Conservation (phyloP, 2,329 filamentous ascomycete species). For the Cladorrhinum sp. region DNA sequence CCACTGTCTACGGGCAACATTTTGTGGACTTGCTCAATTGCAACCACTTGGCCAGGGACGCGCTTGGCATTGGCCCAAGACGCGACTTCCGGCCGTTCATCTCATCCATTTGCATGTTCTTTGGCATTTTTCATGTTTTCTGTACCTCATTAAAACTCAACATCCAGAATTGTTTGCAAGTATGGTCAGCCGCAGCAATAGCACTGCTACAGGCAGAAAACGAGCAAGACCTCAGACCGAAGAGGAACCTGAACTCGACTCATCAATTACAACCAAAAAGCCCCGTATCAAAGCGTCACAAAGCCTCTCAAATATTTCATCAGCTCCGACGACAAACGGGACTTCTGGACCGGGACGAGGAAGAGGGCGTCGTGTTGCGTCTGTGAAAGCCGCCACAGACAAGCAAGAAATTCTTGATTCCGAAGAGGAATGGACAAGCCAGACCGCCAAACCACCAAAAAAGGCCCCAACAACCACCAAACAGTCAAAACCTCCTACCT, state of each 20-base stretch:
- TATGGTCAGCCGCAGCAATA: slow-evolving; percentile 2
- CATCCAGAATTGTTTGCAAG: background rate
- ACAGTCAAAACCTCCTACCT: slow-evolving; percentile 1
- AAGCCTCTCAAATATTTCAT: background rate
- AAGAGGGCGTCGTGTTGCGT: background rate
- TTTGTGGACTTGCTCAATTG: background rate
- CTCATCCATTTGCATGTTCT: background rate
- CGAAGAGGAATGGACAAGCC: background rate
- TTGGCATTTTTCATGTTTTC: background rate
- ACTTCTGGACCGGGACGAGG: background rate
- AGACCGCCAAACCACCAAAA: background rate
- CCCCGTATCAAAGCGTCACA: slow-evolving; percentile 10
- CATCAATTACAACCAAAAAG: slow-evolving; percentile 19
- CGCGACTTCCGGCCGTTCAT: background rate
- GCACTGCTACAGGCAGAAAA: slow-evolving; percentile 11
- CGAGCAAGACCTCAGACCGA: slow-evolving; percentile 12
- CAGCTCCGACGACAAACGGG: background rate
- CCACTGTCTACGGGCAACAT: background rate
- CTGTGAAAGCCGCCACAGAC: background rate
- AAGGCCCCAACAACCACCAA: background rate
- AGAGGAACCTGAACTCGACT: slow-evolving; percentile 21
- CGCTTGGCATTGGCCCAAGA: slow-evolving; percentile 8
- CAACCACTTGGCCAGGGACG: background rate
- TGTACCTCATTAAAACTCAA: background rate
- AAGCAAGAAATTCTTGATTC: background rate